Evolutionary conservation across 1,284 basidiomycete genomes (phyloP).

Genomic region (Ceratobasidium sp.): DNA sequence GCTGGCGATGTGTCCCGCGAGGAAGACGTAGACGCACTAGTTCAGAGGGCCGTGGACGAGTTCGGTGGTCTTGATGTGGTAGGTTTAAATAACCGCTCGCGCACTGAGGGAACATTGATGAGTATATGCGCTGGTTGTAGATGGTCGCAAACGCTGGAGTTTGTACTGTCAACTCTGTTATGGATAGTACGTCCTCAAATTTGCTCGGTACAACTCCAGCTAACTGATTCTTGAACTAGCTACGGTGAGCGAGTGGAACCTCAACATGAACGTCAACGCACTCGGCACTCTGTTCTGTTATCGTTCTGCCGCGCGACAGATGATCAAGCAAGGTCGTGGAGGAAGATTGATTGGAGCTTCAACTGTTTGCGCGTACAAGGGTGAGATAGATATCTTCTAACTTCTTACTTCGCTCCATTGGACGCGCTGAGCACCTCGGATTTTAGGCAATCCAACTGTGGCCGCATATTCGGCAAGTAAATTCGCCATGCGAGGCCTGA

Average conservation of each 20-base stretch:
- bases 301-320: slow-evolving; percentile 55
- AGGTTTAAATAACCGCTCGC: slow-evolving; percentile 41
- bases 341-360: slow-evolving; percentile 55
- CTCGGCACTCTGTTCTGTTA: slow-evolving; percentile 55
- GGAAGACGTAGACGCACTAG: slow-evolving; percentile 58
- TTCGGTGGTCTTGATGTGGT: slow-evolving; percentile 61
- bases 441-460: slow-evolving; percentile 32
- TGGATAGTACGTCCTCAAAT: slow-evolving; percentile 47
- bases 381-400: background rate
- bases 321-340: slow-evolving; percentile 57
- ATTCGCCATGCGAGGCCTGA: slow-evolving; percentile 52
- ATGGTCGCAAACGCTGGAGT: slow-evolving; percentile 54
- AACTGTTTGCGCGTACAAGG: slow-evolving; percentile 50
- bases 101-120: background rate
- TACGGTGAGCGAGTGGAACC: slow-evolving; percentile 50
- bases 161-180: slow-evolving; percentile 41
- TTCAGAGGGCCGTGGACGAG: slow-evolving; percentile 54
- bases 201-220: background rate
- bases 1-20: slow-evolving; percentile 59
- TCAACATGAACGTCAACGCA: slow-evolving; percentile 51
- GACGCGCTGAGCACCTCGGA: background rate
- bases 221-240: slow-evolving; percentile 44
- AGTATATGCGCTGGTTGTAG: slow-evolving; percentile 38
- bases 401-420: no score
- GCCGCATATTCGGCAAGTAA: slow-evolving; percentile 49